phyloP scores from a whole-genome alignment of 345 rosid species.

The Gossypium longicalyx region DNA sequence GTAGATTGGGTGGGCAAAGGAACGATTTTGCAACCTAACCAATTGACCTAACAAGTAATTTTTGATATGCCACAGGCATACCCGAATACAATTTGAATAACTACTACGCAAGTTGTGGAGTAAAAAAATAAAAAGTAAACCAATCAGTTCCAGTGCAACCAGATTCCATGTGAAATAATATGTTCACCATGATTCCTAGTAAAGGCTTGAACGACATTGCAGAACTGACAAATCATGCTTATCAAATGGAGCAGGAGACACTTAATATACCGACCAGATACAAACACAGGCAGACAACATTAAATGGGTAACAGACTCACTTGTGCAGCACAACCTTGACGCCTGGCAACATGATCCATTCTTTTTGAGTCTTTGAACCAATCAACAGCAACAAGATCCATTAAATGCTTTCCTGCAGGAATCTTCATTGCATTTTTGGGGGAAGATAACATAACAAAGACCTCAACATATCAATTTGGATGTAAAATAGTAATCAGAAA shows the following conservation, averaged over 20 bases:
- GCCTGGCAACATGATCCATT: conserved; percentile 93
- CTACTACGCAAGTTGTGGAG: background rate
- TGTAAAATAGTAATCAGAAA: background rate
- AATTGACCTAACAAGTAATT: background rate
- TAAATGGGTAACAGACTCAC: conserved; percentile 37
- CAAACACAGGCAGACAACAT: conserved; percentile 3
- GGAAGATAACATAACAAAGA: background rate
- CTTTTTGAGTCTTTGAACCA: conserved; percentile 97
- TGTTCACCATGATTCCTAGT: background rate
- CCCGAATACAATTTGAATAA: background rate
- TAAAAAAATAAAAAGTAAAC: background rate
- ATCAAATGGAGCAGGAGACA: background rate
- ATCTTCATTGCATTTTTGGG: conserved; percentile 40
- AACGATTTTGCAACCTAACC: conserved; percentile 1
- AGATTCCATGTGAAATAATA: background rate
- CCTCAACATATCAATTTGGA: background rate
- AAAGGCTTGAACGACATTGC: background rate
- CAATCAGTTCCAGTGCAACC: background rate
- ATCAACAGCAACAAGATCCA: conserved; percentile 99
- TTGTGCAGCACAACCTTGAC: conserved; percentile 95
- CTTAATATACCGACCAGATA: background rate
- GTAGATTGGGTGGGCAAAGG: background rate
- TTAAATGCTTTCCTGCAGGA: conserved; percentile 90
- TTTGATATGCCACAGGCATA: background rate
- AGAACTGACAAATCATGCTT: background rate